A percentile compares a stretch with the other conserved stretches of the same genome.
Evolutionary conservation across 148 eudicot species (phyloP).

Genomic region (Heliamphora exappendiculata): DNA sequence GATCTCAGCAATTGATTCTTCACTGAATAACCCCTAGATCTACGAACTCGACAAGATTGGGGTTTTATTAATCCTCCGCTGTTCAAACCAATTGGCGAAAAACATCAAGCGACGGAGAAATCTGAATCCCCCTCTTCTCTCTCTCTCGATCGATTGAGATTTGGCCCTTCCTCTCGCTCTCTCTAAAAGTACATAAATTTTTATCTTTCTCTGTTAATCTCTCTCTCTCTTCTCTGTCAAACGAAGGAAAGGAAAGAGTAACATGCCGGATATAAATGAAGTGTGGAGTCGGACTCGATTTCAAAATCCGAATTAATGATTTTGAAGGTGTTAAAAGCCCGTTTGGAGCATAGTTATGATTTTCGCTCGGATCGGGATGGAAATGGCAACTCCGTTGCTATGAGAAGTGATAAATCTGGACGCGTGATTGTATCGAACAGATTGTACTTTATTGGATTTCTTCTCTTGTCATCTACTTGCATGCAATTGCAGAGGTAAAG

Average conservation of each 20-base stretch:
- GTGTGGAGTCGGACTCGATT: not conserved
- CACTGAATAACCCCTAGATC: slow-evolving; percentile 4
- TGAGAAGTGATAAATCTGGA: no score
- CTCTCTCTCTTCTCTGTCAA: not conserved
- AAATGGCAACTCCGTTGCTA: no score
- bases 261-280: no score
- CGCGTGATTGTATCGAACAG: no score
- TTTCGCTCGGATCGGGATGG: no score
- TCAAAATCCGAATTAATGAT: not conserved
- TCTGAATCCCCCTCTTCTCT: not conserved
- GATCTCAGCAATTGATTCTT: not conserved
- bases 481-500: no score
- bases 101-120: slow-evolving; percentile 6
- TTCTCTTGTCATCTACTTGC: no score
- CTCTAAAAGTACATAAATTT: not conserved
- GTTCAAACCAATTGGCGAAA: not conserved
- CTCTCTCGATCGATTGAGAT: not conserved
- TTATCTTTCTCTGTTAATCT: not conserved
- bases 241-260: no score
- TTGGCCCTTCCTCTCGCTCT: not conserved
- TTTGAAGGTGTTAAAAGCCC: no score
- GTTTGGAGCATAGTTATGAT: no score
- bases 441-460: no score
- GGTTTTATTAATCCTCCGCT: not conserved
- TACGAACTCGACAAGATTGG: not conserved